Evolutionary conservation across 2,329 filamentous ascomycete genomes (phyloP), one percentile per base, ranked within the genome.

Genomic region (Aschersonia sp.): DNA sequence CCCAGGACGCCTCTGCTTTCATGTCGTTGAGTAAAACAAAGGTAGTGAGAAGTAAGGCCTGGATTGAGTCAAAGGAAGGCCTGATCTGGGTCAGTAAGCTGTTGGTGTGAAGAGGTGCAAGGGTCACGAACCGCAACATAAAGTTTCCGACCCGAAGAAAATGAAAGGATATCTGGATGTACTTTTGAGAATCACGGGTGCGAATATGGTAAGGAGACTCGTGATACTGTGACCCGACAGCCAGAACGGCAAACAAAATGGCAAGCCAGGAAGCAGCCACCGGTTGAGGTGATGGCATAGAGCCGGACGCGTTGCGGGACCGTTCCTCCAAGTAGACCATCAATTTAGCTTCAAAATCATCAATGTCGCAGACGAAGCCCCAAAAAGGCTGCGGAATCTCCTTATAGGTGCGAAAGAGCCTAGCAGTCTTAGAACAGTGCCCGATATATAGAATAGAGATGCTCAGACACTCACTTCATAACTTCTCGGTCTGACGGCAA

Each of bases 1-100:
- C 78, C 79, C 79, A 83, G 0, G 79, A 82, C 0, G 77, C 79
- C 55, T 83, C 79, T 1, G 79, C 78, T 56, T 82, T 82, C 79
- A 83, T 83, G 50, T 83, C 79, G 53, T 83, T 83, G 30, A 82
- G 65, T 2, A 83, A 65, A 2, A 80, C 78, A 52, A 82, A 82
- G 31, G 77, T 73, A 4, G 77, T 77, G 43, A 83, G 69, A 1
- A 83, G 65, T 41, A 83, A 63, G 1, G 78, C 78, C 58, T 83
- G 79, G 30, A 83, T 78, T 4, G 78, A 80, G 58, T 83, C 78
- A 40, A 82, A 71, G 0, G 80, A 82, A 2, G 79, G 79, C 32
- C 75, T 77, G 48, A 5, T 9, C 4, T 31, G 3, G 20, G 9
- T 44, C 3, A 44, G 30, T 9, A 31, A 43, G 31, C 10, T 20